Conservation (phyloP, 129 eudicot genomes). For the Kitagawia praeruptora region DNA sequence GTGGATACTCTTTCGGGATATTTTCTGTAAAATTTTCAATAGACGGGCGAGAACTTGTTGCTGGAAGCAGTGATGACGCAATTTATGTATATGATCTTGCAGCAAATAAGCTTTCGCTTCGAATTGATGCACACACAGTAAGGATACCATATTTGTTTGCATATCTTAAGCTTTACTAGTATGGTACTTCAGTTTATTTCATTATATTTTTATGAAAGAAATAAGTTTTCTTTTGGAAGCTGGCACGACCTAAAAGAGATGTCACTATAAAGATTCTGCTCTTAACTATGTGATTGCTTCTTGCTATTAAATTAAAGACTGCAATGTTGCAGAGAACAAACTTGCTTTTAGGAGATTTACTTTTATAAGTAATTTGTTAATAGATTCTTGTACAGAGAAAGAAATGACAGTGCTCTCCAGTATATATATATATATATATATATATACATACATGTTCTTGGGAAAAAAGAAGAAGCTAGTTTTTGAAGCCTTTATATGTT, state of each 20-base stretch:
- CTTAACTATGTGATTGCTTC: neutral
- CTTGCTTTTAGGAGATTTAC: neutral
- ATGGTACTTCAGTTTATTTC: no score
- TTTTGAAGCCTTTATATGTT: neutral
- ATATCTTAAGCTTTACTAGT: neutral
- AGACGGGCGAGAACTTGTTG: conserved; percentile 90
- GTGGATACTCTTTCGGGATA: conserved; percentile 55
- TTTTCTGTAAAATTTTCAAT: conserved; percentile 85
- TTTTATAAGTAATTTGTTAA: neutral
- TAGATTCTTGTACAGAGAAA: neutral
- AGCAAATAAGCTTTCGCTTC: conserved; percentile 8
- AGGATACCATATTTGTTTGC: neutral
- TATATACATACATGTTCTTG: neutral
- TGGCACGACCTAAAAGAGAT: neutral
- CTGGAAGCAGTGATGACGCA: conserved; percentile 75
- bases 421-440: neutral
- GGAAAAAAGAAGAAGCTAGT: neutral
- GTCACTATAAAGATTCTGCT: neutral
- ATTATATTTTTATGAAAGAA: neutral
- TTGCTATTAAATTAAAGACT: neutral
- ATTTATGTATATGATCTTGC: conserved; percentile 8
- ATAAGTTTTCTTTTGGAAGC: neutral
- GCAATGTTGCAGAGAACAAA: neutral
- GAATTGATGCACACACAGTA: conserved; percentile 7
- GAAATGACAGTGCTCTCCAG: neutral